phyloP scores from a whole-genome alignment of 805 yeast species.

The Candida sphagnicola region DNA sequence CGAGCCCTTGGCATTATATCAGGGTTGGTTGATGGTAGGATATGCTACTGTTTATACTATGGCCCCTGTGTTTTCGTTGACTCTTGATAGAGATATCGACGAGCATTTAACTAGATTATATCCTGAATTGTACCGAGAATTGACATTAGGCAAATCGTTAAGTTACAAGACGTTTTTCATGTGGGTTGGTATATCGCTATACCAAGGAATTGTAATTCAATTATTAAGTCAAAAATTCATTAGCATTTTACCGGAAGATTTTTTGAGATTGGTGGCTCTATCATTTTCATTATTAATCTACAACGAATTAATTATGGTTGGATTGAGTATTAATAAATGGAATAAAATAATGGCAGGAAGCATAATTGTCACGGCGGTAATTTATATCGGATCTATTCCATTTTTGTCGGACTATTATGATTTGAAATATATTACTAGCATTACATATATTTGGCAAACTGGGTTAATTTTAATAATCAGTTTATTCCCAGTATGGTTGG shows the following conservation, averaged over 20 bases:
- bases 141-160: constrained; percentile 81
- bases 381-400: constrained; percentile 76
- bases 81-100: constrained; percentile 85
- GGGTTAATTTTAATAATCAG: constrained; percentile 63
- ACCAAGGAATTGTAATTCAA: constrained; percentile 86
- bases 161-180: constrained; percentile 85
- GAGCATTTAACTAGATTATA: constrained; percentile 84
- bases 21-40: constrained; percentile 98
- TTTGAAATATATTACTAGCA: constrained; percentile 53
- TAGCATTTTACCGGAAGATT: constrained; percentile 51
- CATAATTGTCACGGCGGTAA: constrained; percentile 62
- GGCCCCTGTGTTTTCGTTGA: constrained; percentile 96
- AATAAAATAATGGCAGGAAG: constrained; percentile 68
- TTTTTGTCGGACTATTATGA: constrained; percentile 85
- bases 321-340: constrained; percentile 91
- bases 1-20: constrained; percentile 91
- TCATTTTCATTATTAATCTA: constrained; percentile 75
- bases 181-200: constrained; percentile 88
- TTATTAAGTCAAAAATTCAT: constrained; percentile 74
- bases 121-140: constrained; percentile 92
- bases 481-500: constrained; percentile 85
- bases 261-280: constrained; percentile 77
- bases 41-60: constrained; percentile 95
- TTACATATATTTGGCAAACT: constrained; percentile 67
- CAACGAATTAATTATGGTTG: constrained; percentile 92